These are phyloP conservation scores for Lathyrus tuberosus DNA, from an alignment of 306 rosid genomes.

Conservation along the genomic window DNA sequence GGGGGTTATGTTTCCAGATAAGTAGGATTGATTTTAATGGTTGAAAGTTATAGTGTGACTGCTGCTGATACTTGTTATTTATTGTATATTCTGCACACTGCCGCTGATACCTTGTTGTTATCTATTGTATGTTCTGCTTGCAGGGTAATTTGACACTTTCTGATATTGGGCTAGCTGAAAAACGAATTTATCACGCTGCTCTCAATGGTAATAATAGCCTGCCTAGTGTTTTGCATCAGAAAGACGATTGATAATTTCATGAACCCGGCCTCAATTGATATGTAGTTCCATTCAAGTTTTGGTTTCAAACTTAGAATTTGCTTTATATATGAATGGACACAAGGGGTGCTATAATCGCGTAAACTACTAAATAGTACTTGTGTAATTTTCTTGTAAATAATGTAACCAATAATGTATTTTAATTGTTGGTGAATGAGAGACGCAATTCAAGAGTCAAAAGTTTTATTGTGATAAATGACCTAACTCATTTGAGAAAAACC, in stretches of 20 bases:
- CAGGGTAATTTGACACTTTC: slow-evolving; percentile 85
- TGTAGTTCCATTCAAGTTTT: slow-evolving; percentile 60
- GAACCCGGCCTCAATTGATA: slow-evolving; percentile 71
- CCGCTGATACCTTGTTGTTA: slow-evolving; percentile 21
- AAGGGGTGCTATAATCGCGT: slow-evolving; percentile 46
- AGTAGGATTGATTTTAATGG: background rate
- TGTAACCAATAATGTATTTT: slow-evolving; percentile 35
- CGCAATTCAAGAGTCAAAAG: slow-evolving; percentile 18
- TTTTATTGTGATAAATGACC: slow-evolving; percentile 37
- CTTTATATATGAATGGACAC: slow-evolving; percentile 52
- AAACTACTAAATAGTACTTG: slow-evolving; percentile 41
- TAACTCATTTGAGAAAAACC: slow-evolving; percentile 43
- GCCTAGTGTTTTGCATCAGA: slow-evolving; percentile 98
- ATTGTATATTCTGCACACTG: slow-evolving; percentile 20
- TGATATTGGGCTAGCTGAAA: slow-evolving; percentile 91
- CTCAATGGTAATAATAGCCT: slow-evolving; percentile 98
- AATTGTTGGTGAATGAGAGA: slow-evolving; percentile 38
- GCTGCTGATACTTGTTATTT: slow-evolving; percentile 26
- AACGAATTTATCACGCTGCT: slow-evolving; percentile 89
- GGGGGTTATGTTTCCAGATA: slow-evolving; percentile 23
- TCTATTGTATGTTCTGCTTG: slow-evolving; percentile 36
- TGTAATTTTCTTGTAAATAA: slow-evolving; percentile 52
- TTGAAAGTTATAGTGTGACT: background rate
- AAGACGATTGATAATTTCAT: slow-evolving; percentile 92
- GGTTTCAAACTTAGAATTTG: slow-evolving; percentile 44